Conservation (phyloP, 1,139 yeast genomes). For the Yamadazyma mexicana region DNA sequence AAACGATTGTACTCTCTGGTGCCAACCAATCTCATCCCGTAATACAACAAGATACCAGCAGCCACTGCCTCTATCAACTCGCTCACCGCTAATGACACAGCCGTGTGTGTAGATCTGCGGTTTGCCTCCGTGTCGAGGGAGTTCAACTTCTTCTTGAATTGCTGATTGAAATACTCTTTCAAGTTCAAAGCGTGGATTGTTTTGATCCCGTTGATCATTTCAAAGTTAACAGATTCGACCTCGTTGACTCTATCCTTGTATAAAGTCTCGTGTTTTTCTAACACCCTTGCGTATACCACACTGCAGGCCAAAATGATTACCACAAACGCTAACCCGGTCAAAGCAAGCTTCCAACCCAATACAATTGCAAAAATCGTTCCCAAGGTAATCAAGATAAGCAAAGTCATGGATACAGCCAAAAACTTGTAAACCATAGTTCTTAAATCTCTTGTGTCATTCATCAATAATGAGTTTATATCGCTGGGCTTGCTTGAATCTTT, state of each 20-base stretch:
- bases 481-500: slow-evolving; percentile 43
- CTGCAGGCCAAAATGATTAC: slow-evolving; percentile 60
- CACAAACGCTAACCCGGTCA: slow-evolving; percentile 75
- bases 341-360: slow-evolving; percentile 83
- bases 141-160: slow-evolving; percentile 30
- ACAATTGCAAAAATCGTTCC: slow-evolving; percentile 78
- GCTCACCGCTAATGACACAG: slow-evolving; percentile 62
- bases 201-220: slow-evolving; percentile 57
- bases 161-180: slow-evolving; percentile 43
- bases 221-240: slow-evolving; percentile 57
- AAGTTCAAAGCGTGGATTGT: slow-evolving; percentile 63
- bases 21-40: slow-evolving; percentile 72
- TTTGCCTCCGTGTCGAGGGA: slow-evolving; percentile 34
- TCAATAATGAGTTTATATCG: slow-evolving; percentile 62
- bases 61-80: slow-evolving; percentile 57
- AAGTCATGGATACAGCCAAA: slow-evolving; percentile 52
- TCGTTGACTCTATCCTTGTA: slow-evolving; percentile 59
- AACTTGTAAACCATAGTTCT: slow-evolving; percentile 64
- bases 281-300: slow-evolving; percentile 48
- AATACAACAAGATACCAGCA: slow-evolving; percentile 70
- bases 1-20: slow-evolving; percentile 50
- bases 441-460: slow-evolving; percentile 81
- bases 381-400: slow-evolving; percentile 51
- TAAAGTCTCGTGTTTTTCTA: slow-evolving; percentile 55
- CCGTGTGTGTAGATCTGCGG: slow-evolving; percentile 54